These are phyloP conservation scores for Niebla homalea DNA, from an alignment of 495 filamentous ascomycete genomes.

Conservation along the genomic window DNA sequence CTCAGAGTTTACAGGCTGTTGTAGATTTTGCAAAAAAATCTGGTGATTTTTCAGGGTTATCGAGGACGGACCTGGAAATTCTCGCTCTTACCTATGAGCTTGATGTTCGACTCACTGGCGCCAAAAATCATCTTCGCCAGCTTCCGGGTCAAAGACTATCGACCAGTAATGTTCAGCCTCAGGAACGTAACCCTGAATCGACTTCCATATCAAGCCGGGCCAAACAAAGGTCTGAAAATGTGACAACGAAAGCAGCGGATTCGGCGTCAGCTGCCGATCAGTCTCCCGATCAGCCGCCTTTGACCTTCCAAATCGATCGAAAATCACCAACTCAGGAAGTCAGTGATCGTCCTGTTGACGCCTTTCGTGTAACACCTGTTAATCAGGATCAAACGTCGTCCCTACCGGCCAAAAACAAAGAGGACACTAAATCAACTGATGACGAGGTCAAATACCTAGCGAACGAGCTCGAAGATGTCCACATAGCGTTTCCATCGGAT, in stretches of 20 bases:
- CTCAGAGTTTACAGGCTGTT: conserved; percentile 65
- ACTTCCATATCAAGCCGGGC: background rate
- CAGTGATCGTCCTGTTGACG: too few relatives aligned
- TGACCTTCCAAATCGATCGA: too few relatives aligned
- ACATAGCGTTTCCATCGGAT: too few relatives aligned
- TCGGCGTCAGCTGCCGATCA: background rate
- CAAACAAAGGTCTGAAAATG: background rate
- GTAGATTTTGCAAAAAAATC: conserved; percentile 79
- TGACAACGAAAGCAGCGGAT: background rate
- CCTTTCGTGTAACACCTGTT: too few relatives aligned
- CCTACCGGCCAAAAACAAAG: background rate
- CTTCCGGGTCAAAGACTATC: conserved; percentile 62
- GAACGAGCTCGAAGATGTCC: too few relatives aligned
- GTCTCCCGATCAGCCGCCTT: too few relatives aligned
- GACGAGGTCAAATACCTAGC: background rate
- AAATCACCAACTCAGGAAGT: too few relatives aligned
- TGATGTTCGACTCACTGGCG: conserved; percentile 70
- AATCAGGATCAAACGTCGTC: too few relatives aligned
- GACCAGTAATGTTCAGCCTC: conserved; percentile 27
- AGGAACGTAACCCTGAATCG: background rate
- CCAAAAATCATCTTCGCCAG: conserved; percentile 68
- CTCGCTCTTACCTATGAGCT: conserved; percentile 86
- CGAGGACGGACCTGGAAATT: conserved; percentile 74
- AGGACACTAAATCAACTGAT: background rate
- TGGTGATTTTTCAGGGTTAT: conserved; percentile 77